Conservation (phyloP, 2,329 filamentous ascomycete species). For the Ophidiomyces ophidiicola region DNA sequence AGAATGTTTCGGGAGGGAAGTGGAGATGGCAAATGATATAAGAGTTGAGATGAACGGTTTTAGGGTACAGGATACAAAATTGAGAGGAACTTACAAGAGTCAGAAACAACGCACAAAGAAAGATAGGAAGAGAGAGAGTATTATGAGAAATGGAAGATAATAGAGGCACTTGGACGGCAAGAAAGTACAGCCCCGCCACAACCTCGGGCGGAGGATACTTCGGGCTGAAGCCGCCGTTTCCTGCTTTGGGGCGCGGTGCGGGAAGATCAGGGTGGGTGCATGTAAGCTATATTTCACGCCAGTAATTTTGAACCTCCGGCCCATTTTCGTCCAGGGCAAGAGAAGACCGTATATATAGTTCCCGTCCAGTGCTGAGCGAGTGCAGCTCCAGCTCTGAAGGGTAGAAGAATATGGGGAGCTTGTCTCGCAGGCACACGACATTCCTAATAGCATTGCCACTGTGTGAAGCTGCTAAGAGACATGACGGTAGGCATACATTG, state of each 20-base stretch:
- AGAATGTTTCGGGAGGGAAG: background rate
- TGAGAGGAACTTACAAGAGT: background rate
- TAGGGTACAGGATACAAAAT: background rate
- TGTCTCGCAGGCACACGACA: too few relatives aligned
- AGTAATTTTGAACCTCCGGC: too few relatives aligned
- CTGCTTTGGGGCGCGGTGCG: background rate
- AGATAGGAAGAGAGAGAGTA: background rate
- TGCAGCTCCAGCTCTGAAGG: too few relatives aligned
- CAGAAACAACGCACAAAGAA: background rate
- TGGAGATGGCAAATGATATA: background rate
- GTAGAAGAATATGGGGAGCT: too few relatives aligned
- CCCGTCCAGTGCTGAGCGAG: too few relatives aligned
- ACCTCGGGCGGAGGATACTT: background rate
- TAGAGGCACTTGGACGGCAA: background rate
- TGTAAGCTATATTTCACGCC: too few relatives aligned
- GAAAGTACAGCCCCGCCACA: background rate
- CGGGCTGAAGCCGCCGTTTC: background rate
- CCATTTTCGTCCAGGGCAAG: conserved; percentile 9
- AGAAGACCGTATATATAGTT: too few relatives aligned
- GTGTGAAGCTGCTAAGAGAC: too few relatives aligned
- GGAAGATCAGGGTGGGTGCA: conserved; percentile 11
- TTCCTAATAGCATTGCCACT: too few relatives aligned
- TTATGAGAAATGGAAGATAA: background rate
- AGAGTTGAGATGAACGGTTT: background rate
- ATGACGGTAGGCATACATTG: too few relatives aligned